Conservation (phyloP, 2,329 filamentous ascomycete species). For the Xenosphaeropsis pyriputrescens region DNA sequence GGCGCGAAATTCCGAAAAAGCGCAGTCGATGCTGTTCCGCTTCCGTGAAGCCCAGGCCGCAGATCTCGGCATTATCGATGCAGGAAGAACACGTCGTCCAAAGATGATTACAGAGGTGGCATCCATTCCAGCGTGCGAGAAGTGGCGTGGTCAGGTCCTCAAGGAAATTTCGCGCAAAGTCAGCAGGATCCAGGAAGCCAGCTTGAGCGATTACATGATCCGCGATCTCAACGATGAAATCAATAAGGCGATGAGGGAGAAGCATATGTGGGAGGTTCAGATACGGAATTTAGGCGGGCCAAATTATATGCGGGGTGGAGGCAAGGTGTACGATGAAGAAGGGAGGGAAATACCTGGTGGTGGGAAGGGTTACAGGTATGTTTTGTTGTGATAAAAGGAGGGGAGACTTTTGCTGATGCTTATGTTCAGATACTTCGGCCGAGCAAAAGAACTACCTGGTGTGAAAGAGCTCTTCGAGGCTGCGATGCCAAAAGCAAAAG, state of each 20-base stretch:
- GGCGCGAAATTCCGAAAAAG: constrained; percentile 97
- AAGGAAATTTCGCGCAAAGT: constrained; percentile 97
- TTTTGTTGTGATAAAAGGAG: constrained; percentile 20
- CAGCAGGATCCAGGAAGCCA: constrained; percentile 81
- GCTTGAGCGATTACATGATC: constrained; percentile 92
- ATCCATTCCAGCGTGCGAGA: constrained; percentile 77
- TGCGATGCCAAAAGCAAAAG: constrained; percentile 39
- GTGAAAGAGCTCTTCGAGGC: constrained; percentile 94
- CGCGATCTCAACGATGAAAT: constrained; percentile 98
- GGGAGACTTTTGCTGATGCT: background rate
- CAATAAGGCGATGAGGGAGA: constrained; percentile 97
- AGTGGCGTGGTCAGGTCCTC: constrained; percentile 95
- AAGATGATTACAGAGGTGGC: constrained; percentile 81
- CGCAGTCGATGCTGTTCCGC: constrained; percentile 99
- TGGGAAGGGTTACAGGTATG: constrained; percentile 87
- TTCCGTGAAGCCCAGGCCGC: constrained; percentile 96
- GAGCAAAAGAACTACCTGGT: constrained; percentile 78
- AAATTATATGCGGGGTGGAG: constrained; percentile 54
- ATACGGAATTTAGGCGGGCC: constrained; percentile 92
- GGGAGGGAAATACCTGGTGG: constrained; percentile 44
- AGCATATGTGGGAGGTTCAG: constrained; percentile 97
- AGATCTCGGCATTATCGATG: constrained; percentile 91
- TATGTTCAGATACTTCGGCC: constrained; percentile 61
- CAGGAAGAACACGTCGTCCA: constrained; percentile 74
- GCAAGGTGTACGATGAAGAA: constrained; percentile 36